Evolutionary conservation across 768 basidiomycete genomes (phyloP), one percentile per base, ranked within the genome.

Genomic region (Plicaturopsis crispa): DNA sequence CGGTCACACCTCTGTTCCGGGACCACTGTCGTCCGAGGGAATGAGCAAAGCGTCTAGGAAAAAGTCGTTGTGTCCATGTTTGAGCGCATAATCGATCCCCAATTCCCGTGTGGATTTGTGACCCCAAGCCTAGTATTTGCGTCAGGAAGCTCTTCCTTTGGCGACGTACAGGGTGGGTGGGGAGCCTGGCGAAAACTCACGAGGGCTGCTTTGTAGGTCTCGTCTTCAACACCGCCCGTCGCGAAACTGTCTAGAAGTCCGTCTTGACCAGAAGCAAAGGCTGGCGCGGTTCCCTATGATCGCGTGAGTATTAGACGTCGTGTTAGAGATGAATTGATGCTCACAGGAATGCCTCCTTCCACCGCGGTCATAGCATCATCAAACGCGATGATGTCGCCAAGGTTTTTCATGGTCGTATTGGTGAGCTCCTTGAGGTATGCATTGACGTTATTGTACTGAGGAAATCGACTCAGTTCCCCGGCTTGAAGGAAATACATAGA

Each of bases 1-100:
- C 73, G 39, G 80, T 70, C 3, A 78, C 80, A 57, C 56, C 49
- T 4, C 66, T 1, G 71, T 71, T 2, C 73, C 72, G 2, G 74
- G 56, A 3, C 44, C 43, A 34, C 34, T 45, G 20, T 48, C 47
- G 23, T 48, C 47, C 4, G 47, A 48, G 2, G 47, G 47, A 11
- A 43, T 48, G 18, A 48, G 41, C 14, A 48, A 26, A 4, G 47
- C 47, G 24, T 48, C 47, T 17, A 48, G 23, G n/a, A n/a, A n/a
- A n/a, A n/a, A n/a, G n/a, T n/a, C n/a, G n/a, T n/a, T n/a, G n/a
- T n/a, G n/a, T n/a, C n/a, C n/a, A 42, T 45, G 47, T 34, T 48
- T 48, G 14, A 48, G 33, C 5, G 47, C 47, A 22, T 42, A 48
- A 19, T 48, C 47, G 19, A 48, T 48, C 10, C 47, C 47, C 1